phyloP scores from a whole-genome alignment of 2,329 filamentous ascomycete species.

The Cladosporium sp. region DNA sequence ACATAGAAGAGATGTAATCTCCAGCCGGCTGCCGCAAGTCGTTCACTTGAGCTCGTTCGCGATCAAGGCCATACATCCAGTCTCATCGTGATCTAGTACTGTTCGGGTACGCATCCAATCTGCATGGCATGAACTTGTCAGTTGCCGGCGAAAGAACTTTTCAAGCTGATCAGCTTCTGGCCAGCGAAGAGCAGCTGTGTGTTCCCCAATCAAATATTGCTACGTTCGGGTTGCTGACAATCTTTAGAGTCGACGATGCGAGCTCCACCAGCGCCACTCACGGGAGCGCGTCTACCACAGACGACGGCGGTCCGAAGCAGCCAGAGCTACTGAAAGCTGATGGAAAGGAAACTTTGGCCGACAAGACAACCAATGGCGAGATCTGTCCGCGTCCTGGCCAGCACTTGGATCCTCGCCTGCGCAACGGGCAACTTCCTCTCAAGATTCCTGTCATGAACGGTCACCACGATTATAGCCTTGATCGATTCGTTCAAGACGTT shows the following conservation, averaged over 20 bases:
- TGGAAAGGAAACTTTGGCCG: too few species aligned
- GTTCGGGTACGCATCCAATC: too few species aligned
- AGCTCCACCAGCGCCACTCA: conserved; percentile 1
- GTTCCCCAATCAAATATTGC: not conserved
- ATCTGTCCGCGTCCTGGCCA: too few species aligned
- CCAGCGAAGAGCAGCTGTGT: not conserved
- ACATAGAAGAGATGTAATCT: too few species aligned
- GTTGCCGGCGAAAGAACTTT: not conserved
- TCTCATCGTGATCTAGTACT: too few species aligned
- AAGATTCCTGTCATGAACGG: not conserved
- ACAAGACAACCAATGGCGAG: not conserved
- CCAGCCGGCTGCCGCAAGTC: too few species aligned
- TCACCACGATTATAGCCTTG: not conserved
- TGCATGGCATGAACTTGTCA: conserved; percentile 6
- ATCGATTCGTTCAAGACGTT: not conserved
- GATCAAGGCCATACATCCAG: too few species aligned
- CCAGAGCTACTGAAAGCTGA: not conserved
- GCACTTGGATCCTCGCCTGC: not conserved
- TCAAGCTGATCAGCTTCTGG: not conserved
- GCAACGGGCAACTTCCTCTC: not conserved
- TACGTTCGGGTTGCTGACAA: not conserved
- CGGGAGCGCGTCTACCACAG: not conserved
- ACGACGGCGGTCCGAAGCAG: not conserved
- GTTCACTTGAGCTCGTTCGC: too few species aligned
- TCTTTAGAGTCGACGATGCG: not conserved